These are phyloP conservation scores for Garcia nutans DNA, from an alignment of 345 rosid genomes.

Conservation along the genomic window DNA sequence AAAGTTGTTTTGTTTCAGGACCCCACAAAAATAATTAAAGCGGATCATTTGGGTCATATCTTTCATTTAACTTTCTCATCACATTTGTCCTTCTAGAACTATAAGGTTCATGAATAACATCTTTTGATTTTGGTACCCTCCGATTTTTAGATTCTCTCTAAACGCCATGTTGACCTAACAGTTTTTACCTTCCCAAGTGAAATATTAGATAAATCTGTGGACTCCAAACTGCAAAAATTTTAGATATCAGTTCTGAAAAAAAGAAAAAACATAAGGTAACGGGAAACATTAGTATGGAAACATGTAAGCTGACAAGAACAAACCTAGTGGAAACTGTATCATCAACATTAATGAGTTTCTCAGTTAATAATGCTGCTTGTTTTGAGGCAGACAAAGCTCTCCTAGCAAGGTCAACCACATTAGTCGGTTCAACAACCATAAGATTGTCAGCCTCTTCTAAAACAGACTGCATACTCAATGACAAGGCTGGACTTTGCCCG, in stretches of 20 bases:
- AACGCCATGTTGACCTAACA: slow-evolving; percentile 59
- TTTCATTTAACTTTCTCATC: slow-evolving; percentile 44
- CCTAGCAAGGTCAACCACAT: slow-evolving; percentile 57
- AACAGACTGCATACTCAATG: slow-evolving; percentile 31
- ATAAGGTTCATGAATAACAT: slow-evolving; percentile 34
- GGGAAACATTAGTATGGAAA: slow-evolving; percentile 1
- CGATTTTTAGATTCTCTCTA: slow-evolving; percentile 63
- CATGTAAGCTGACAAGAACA: slow-evolving; percentile 13
- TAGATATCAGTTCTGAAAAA: slow-evolving; percentile 18
- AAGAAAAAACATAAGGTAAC: not conserved
- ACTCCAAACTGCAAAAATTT: slow-evolving; percentile 28
- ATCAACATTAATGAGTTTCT: slow-evolving; percentile 36
- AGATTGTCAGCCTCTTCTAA: slow-evolving; percentile 24
- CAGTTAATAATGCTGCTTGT: slow-evolving; percentile 55
- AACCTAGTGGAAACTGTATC: slow-evolving; percentile 57
- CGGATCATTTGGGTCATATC: slow-evolving; percentile 59
- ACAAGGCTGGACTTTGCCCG: slow-evolving; percentile 34
- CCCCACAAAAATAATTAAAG: slow-evolving; percentile 74
- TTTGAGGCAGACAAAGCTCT: slow-evolving; percentile 74
- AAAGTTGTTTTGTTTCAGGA: slow-evolving; percentile 72
- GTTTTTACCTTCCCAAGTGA: slow-evolving; percentile 39
- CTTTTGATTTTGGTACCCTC: slow-evolving; percentile 39
- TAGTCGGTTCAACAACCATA: slow-evolving; percentile 33
- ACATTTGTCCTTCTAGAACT: slow-evolving; percentile 35
- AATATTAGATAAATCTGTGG: slow-evolving; percentile 37